Evolutionary conservation across 1,139 yeast species (phyloP), one percentile per base, ranked within the genome.

Genomic region (Magnusiomyces suaveolens): DNA sequence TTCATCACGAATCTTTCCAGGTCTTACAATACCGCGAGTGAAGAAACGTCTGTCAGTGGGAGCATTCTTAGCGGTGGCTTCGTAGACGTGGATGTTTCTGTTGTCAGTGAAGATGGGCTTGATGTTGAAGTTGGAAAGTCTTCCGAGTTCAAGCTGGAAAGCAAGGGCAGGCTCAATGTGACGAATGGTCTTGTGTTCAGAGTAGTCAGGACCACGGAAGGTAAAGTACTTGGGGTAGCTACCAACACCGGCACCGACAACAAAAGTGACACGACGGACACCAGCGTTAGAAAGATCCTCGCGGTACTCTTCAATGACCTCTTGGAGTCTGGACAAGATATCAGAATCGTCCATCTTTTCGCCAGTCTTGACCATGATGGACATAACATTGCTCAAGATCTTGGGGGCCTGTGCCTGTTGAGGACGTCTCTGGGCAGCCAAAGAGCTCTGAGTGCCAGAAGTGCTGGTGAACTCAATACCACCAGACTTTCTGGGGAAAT

Each of bases 161-260:
- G 98, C 98, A 66, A 92, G 78, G 48, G 98, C 97, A 36, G 98
- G 98, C 72, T 92, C 98, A 66, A 92, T 88, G 69, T 92, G 97
- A 75, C 98, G 90, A 69, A 92, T 87, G 41, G 90, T 90, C 73
- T 84, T 82, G 74, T 92, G 95, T 61, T 74, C 77, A 43, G 55
- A 59, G 70, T 86, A 92, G 44, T 79, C 79, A 52, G 96, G 95
- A 59, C 94, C 96, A 65, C 87, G 87, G 78, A 87, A 94, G 46
- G 98, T 92, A 74, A 84, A 94, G 75, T 92, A 92, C 71, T 86
- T 87, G 64, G 98, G 98, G 73, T 92, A 89, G 50, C 84, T 71
- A 61, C 97, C 97, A 65, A 83, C 81, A 53, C 77, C 80, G 68
- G 84, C 82, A 59, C 95, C 95, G 63, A 92, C 77, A 60, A 89